Percentiles rank a stretch among this genome's conserved stretches.
Conservation (phyloP, 257 asterid species). For the Solanum chmielewskii region DNA sequence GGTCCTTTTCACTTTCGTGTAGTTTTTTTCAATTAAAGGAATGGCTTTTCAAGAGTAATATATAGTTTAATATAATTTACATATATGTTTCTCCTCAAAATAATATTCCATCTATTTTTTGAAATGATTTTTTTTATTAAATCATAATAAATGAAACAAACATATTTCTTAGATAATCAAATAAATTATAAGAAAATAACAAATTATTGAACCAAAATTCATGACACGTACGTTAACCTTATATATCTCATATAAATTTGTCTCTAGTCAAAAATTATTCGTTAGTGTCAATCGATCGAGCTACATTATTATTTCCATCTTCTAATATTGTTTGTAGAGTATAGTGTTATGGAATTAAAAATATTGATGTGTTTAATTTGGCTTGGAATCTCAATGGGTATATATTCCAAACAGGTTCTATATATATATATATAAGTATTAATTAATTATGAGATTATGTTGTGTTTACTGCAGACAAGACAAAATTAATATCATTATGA, state of each 20-base stretch:
- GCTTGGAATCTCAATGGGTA: slow-evolving; percentile 29
- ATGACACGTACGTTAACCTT: no score
- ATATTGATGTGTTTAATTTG: slow-evolving; percentile 17
- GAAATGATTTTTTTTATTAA: not conserved
- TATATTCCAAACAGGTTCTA: slow-evolving; percentile 9
- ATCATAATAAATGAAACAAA: not conserved
- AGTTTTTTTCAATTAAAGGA: not conserved
- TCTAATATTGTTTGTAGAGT: not conserved
- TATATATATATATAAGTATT: not conserved
- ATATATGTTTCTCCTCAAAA: not conserved
- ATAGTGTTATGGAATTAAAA: slow-evolving; percentile 9
- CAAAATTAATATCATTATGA: not conserved
- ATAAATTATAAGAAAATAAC: not conserved
- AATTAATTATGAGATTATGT: slow-evolving; percentile 19
- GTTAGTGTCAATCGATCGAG: not conserved
- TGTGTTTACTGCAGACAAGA: slow-evolving; percentile 10
- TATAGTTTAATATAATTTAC: not conserved
- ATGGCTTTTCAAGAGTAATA: not conserved
- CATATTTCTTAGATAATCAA: not conserved
- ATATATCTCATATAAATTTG: no score
- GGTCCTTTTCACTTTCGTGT: not conserved
- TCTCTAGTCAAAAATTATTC: no score
- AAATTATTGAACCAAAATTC: not conserved
- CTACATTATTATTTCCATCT: not conserved
- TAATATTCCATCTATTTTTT: not conserved